Evolutionary conservation across 75 land plant genomes (phyloP).

Genomic region (Chamaecyparis obtusa): DNA sequence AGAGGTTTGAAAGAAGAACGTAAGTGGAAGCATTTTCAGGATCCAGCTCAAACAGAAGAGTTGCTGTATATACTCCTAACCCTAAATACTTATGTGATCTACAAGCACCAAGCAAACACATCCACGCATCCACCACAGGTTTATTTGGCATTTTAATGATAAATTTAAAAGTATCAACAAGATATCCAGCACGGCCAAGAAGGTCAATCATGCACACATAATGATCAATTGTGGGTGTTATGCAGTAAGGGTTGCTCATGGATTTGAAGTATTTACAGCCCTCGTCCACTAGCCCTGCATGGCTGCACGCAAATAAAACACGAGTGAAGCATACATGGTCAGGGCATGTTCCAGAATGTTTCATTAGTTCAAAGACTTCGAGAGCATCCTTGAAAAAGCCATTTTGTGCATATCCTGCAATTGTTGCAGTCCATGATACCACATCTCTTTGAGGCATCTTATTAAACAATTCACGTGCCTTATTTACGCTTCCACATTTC

Average conservation of each 20-base stretch:
- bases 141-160: constrained; percentile 3
- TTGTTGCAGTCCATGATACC: neutral
- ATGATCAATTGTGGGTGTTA: neutral
- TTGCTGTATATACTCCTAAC: neutral
- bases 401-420: neutral
- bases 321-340: neutral
- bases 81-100: constrained; percentile 4
- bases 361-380: neutral
- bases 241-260: neutral
- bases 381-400: neutral
- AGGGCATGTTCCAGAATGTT: neutral
- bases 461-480: neutral
- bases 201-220: constrained; percentile 13
- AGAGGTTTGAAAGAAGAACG: neutral
- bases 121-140: constrained; percentile 1
- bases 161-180: constrained; percentile 2
- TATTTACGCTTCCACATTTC: neutral
- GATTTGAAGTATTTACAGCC: neutral
- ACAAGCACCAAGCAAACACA: constrained; percentile 5
- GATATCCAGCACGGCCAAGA: constrained; percentile 6
- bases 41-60: constrained; percentile 1
- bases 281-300: neutral
- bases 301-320: neutral
- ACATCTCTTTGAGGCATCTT: neutral
- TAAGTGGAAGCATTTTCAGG: neutral